Conservation (phyloP, 139 green algal species). For the Mesotaenium endlicherianum region DNA sequence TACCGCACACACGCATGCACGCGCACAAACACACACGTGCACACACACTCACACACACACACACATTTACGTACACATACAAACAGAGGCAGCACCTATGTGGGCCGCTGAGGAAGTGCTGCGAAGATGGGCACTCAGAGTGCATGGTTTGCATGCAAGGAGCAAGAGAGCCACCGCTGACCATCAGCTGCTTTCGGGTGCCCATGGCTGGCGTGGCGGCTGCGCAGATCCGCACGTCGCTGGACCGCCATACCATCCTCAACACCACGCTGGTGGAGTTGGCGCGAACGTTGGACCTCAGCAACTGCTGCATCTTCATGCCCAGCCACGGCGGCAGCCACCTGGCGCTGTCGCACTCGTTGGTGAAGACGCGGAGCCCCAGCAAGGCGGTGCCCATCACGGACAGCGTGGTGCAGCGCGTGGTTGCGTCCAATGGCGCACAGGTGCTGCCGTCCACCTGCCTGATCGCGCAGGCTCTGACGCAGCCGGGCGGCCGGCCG, state of each 20-base stretch:
- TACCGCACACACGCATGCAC: no score
- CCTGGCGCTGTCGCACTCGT: not conserved
- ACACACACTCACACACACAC: no score
- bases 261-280: constrained; percentile 46
- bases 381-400: not conserved
- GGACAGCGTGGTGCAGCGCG: not conserved
- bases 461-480: not conserved
- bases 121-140: no score
- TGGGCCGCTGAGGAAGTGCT: no score
- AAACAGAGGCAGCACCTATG: no score
- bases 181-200: no score
- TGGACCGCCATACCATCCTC: constrained; percentile 39
- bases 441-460: not conserved
- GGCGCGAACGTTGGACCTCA: not conserved
- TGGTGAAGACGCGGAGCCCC: not conserved
- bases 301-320: constrained; percentile 38
- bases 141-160: no score
- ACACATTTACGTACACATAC: no score
- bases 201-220: no score
- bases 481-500: not conserved
- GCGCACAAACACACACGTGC: no score
- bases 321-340: not conserved
- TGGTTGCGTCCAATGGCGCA: not conserved
- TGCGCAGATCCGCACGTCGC: constrained; percentile 23
- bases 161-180: no score